phyloP scores from a whole-genome alignment of 257 asterid genomes.

The Solanum rostratum region DNA sequence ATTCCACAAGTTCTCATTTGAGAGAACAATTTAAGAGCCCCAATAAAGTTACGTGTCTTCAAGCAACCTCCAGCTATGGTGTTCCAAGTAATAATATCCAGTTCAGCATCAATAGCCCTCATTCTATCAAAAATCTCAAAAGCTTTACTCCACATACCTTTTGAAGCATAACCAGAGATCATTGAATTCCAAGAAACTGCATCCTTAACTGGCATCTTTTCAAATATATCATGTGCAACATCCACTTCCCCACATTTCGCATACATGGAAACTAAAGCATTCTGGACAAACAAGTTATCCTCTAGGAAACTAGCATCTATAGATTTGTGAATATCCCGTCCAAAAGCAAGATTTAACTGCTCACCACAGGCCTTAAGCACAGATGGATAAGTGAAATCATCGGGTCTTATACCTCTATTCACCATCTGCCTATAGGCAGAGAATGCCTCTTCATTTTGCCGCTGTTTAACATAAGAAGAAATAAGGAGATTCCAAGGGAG shows the following conservation, averaged over 20 bases:
- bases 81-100: constrained; percentile 57
- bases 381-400: constrained; percentile 68
- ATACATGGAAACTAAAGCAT: constrained; percentile 79
- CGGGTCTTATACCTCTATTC: constrained; percentile 37
- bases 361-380: constrained; percentile 88
- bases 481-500: constrained; percentile 77
- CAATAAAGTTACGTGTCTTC: constrained; percentile 39
- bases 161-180: constrained; percentile 63
- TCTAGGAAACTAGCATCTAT: constrained; percentile 29
- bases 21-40: constrained; percentile 49
- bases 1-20: constrained; percentile 33
- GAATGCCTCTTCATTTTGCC: constrained; percentile 36
- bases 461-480: constrained; percentile 46
- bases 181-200: constrained; percentile 77
- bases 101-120: constrained; percentile 28
- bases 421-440: constrained; percentile 46
- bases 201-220: constrained; percentile 49
- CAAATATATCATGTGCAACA: constrained; percentile 52
- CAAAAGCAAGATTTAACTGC: constrained; percentile 42
- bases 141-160: constrained; percentile 62
- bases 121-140: constrained; percentile 55
- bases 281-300: constrained; percentile 61
- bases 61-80: constrained; percentile 65
- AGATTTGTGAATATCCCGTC: constrained; percentile 51
- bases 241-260: constrained; percentile 68